Evolutionary conservation across 2,329 filamentous ascomycete genomes (phyloP), one percentile per base, ranked within the genome.

Genomic region (Scedosporium dehoogii): DNA sequence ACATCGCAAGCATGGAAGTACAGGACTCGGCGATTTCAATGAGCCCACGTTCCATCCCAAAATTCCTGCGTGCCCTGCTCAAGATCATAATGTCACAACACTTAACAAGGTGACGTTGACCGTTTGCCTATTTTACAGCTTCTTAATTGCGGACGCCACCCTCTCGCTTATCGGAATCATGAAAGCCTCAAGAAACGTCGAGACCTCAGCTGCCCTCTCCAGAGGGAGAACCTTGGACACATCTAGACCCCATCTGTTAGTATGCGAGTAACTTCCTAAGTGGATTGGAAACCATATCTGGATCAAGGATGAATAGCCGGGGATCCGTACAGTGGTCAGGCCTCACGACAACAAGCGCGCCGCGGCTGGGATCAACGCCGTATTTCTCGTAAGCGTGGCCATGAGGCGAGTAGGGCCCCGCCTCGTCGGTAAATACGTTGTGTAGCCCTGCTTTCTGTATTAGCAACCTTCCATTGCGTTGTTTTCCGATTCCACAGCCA

Each of bases 241-340:
- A 25, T 55, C 51, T 55, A 55, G 23, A 14, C 6, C 3, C 5
- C 7, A 10, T 23, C n/a, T 12, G n/a, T 27, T 23, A 55, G 23
- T 6, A 23, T 23, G 4, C 23, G 51, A 9, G 18, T 16, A 23
- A 55, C 44, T n/a, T n/a, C 44, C n/a, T 7, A n/a, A 48, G 18
- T 18, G n/a, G 1, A 25, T 4, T 21, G 6, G 18, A 27, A 27
- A 57, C 14, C n/a, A 27, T 10, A 29, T 16, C 3, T 12, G 12
- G 18, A 14, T 18, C n/a, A 3, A 38, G 16, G 56, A 21, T 9
- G 33, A 21, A 58, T 18, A n/a, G 16, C 9, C 16, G 56, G 56
- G 56, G 29, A 58, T 42, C 16, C 79, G 73, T 71, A 83, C 82
- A 85, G 70, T 87, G 84, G 74, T 90, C 87, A 3, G 86, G 87